Evolutionary conservation across 2,329 filamentous ascomycete species (phyloP), one percentile per base, ranked within the genome.

Genomic region (Venturia pyrina): DNA sequence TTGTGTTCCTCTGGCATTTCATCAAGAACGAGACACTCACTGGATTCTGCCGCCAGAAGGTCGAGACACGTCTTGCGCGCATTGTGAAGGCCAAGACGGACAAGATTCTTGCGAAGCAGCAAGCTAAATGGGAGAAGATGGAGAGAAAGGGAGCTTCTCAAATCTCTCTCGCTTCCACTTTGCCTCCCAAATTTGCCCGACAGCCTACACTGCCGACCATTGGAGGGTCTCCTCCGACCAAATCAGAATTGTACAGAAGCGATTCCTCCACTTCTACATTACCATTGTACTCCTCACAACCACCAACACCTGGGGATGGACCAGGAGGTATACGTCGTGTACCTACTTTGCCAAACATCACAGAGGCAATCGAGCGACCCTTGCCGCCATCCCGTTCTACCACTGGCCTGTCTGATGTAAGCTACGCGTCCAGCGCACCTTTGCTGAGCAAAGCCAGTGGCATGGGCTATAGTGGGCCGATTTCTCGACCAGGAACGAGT

Each of bases 1-100:
- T 96, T 46, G 85, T 91, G 71, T 99, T 96, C 76, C 83, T 99
- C 6, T 96, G 90, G 85, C 90, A 95, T 76, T 95, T 93, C 77
- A 93, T 99, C 68, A 81, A 86, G 13, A 92, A 97, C 72, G 91
- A 91, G 6, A 88, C 89, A 8, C 82, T 99, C 40, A 86, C 86
- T 5, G 87, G 87, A 34, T 99, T 96, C 78, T 98, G 95, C 75
- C 89, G 90, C 68, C 88, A 92, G 59, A 98, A 98, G 79, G 88
- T 96, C 74, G 96, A 96, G 77, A 88, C 86, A 71, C 83, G 92
- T 70, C 82, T 99, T 70, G 89, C 89, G 73, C 87, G 87, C 70
- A 95, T 98, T 69, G 93, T 98, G 4, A 87, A 87, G 65, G 84
- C 82, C 71, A 97, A 95, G 78, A 90, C 96, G 71, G 91, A 95